Evolutionary conservation across 2,329 filamentous ascomycete species (phyloP).

Genomic region (Chlorencoelia australis): DNA sequence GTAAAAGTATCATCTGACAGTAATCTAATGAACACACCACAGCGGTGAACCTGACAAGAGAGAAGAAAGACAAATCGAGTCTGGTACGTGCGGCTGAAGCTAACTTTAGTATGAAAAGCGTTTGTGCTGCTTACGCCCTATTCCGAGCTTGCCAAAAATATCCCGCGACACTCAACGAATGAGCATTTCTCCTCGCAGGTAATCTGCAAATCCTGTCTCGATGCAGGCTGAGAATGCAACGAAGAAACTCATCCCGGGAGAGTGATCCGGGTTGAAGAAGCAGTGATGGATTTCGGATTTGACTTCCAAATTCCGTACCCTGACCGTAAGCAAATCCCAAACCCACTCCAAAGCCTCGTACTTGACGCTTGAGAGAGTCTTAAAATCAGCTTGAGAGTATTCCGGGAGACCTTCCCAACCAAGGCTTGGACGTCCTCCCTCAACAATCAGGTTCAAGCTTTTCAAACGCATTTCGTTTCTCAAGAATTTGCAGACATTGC

Average conservation of each 20-base stretch:
- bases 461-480: constrained; percentile 30
- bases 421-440: constrained; percentile 39
- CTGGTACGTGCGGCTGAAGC: too few species aligned
- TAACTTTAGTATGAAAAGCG: too few species aligned
- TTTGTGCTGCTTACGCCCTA: too few species aligned
- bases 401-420: constrained; percentile 40
- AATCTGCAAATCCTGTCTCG: constrained; percentile 44
- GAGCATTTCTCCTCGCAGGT: constrained; percentile 33
- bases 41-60: too few species aligned
- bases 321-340: constrained; percentile 41
- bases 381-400: constrained; percentile 38
- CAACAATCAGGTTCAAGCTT: constrained; percentile 40
- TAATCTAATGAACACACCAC: too few species aligned
- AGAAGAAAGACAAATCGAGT: too few species aligned
- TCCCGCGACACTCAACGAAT: constrained; percentile 2
- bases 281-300: constrained; percentile 43
- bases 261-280: constrained; percentile 35
- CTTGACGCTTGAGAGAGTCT: constrained; percentile 31
- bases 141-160: too few species aligned
- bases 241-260: constrained; percentile 45
- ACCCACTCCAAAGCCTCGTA: constrained; percentile 48
- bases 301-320: constrained; percentile 40
- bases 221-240: constrained; percentile 51
- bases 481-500: constrained; percentile 39
- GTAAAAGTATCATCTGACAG: too few species aligned